Percentiles rank a stretch among this genome's conserved stretches.
phyloP scores from a whole-genome alignment of 345 rosid species.

The Aquilaria sinensis region DNA sequence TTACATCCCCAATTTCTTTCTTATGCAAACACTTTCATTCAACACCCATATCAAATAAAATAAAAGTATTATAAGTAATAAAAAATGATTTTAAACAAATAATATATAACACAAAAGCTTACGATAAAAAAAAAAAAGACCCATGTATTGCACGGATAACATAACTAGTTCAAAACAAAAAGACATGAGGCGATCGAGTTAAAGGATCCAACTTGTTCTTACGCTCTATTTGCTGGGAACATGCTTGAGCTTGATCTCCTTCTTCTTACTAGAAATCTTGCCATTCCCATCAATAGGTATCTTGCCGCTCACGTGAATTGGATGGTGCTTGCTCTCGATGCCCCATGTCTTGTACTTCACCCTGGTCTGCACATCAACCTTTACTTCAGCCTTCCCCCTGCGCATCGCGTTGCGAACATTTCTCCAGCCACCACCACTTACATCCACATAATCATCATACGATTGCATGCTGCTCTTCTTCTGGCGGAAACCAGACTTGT shows the following conservation, averaged over 20 bases:
- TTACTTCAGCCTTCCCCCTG: constrained; percentile 24
- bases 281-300: constrained; percentile 33
- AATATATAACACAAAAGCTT: too few relatives aligned
- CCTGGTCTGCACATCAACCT: constrained; percentile 19
- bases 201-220: too few relatives aligned
- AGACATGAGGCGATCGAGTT: too few relatives aligned
- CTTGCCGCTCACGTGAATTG: constrained; percentile 19
- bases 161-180: too few relatives aligned
- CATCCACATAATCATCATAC: neutral
- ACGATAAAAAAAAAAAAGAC: too few relatives aligned
- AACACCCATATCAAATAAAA: too few relatives aligned
- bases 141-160: too few relatives aligned
- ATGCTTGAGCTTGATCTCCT: constrained; percentile 33
- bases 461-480: constrained; percentile 11
- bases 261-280: constrained; percentile 35
- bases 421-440: constrained; percentile 6
- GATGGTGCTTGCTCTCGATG: constrained; percentile 34
- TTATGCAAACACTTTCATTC: too few relatives aligned
- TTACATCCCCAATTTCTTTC: too few relatives aligned
- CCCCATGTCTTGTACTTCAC: constrained; percentile 32
- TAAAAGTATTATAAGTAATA: too few relatives aligned
- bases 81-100: too few relatives aligned
- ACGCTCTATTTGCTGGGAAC: constrained; percentile 18
- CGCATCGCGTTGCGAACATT: constrained; percentile 15
- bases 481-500: constrained; percentile 21